These are phyloP conservation scores for Phoenix dactylifera DNA, from an alignment of 176 grass and related monocot genomes.

Conservation along the genomic window DNA sequence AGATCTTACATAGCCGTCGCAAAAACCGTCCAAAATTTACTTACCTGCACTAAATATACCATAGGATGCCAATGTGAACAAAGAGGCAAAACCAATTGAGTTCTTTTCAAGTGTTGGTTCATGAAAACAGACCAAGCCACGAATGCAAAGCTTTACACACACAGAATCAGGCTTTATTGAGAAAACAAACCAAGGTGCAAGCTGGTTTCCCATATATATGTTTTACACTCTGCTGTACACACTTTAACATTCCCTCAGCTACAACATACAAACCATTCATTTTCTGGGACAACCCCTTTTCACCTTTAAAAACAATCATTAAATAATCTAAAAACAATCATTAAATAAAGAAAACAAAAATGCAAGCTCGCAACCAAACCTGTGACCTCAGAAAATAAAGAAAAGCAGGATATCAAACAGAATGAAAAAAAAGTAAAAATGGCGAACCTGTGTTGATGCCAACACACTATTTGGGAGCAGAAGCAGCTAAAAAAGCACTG, in stretches of 20 bases:
- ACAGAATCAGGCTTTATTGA: conserved; percentile 8
- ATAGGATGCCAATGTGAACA: too few species aligned
- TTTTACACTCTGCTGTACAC: conserved; percentile 12
- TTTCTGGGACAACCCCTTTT: conserved; percentile 11
- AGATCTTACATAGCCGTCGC: too few species aligned
- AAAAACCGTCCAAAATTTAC: too few species aligned
- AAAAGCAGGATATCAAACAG: conserved; percentile 12
- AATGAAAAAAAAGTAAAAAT: conserved; percentile 10
- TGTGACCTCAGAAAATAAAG: conserved; percentile 36
- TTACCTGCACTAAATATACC: too few species aligned
- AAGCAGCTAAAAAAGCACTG: conserved; percentile 88
- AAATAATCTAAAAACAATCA: conserved; percentile 18
- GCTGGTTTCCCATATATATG: not conserved
- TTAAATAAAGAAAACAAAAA: conserved; percentile 26
- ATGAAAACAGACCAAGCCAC: too few species aligned
- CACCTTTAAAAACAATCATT: conserved; percentile 23
- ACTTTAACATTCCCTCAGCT: not conserved
- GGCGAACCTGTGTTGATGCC: not conserved
- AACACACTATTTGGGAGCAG: conserved; percentile 36
- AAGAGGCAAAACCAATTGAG: too few species aligned
- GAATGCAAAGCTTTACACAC: not conserved
- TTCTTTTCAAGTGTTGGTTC: too few species aligned
- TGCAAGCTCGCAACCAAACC: conserved; percentile 70
- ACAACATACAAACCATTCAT: conserved; percentile 22
- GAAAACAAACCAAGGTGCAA: not conserved